Base-by-base conservation (phyloP, 495 filamentous ascomycete species). In the Annulohypoxylon maeteangense region DNA sequence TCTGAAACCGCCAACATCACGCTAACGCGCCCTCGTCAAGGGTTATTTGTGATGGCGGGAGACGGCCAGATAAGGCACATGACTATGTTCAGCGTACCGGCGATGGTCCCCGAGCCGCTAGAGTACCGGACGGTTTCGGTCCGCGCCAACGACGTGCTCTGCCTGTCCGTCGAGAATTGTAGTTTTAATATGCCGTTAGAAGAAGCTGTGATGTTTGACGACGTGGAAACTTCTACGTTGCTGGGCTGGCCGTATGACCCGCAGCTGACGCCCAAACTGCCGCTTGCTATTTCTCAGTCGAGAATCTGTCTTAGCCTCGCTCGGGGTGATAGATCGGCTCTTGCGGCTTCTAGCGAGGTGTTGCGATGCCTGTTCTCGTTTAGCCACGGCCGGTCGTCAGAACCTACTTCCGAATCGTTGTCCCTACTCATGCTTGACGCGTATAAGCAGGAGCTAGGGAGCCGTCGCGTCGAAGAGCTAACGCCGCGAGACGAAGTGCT, bases 101-200 rank as follows among this genome's bases (percentile, higher is more conserved):
- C 16, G 16, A 18, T 16, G 27, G 18, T 2, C 4, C 0, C 32
- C 1, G 62, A 77, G 57, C 73, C 67, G 11, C 58, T 62, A 0
- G 75, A 69, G 11, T 47, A 16, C 6, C 73, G 75, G 5, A 38
- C 1, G 22, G 25, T 76, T 22, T 22, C 59, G 14, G 68, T 74
- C 1, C 67, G 61, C 31, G 4, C 55, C 0, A 50, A 70, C 14
- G 75, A 78, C 10, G 16, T 78, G 10, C 65, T 76, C 8, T 62
- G 65, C 10, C 65, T 78, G 5, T 78, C 74, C 0, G 40, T 74
- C 32, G 74, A 76, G 63, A 78, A 78, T 44, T 78, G 75, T 50
- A 78, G 75, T 62, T 76, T 78, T 56, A 78, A 71, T 44, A 62
- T 78, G 11, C 75, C 68, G 8, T 61, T 61, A 42, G 75, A 76